Base-by-base conservation (phyloP, 805 yeast genomes). In the Nakazawaea pomicola region DNA sequence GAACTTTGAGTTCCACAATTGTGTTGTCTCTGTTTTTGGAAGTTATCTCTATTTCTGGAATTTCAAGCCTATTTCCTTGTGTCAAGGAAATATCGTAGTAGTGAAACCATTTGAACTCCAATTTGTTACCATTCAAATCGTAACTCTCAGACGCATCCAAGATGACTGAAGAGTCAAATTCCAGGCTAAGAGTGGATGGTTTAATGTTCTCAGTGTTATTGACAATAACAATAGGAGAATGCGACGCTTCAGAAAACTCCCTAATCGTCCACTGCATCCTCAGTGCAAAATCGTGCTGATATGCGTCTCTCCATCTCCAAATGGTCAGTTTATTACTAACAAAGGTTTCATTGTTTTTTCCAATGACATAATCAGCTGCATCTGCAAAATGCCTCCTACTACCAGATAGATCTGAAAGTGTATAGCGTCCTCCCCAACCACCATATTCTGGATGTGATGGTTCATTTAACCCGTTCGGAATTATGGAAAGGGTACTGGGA, bases 361-460 rank as follows among this genome's bases (percentile, higher is more conserved):
- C 58, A n/a, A 50, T 33, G 27, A 48, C 53, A 21, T 45, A 42
- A 39, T 59, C 64, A 15, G 48, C 38, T 20, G 51, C 45, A 41
- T 56, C 62, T 15, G 51, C 50, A 43, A 53, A 55, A 38, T 51
- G 55, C 32, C 42, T 36, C 20, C 40, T 36, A 2, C 43, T 37
- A 3, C 48, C 51, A n/a, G 54, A 44, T 23, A 48, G 36, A 38
- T 57, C 63, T 9, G 36, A 15, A 14, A 49, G 36, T 15, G 39
- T 46, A 41, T 53, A 60, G 35, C 64, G 54, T 17, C 64, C 63
- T 36, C 65, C 63, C 65, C 65, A 60, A n/a, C 60, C 57, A 17
- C 65, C 64, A 39, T 45, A 56, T 25, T 50, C 52, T 20, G 65
- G 64, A 36, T 53, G 49, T 8, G 45, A 46, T 15, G 62, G 61